Conservation (phyloP, 805 yeast species). For the Myxozyma geophila region DNA sequence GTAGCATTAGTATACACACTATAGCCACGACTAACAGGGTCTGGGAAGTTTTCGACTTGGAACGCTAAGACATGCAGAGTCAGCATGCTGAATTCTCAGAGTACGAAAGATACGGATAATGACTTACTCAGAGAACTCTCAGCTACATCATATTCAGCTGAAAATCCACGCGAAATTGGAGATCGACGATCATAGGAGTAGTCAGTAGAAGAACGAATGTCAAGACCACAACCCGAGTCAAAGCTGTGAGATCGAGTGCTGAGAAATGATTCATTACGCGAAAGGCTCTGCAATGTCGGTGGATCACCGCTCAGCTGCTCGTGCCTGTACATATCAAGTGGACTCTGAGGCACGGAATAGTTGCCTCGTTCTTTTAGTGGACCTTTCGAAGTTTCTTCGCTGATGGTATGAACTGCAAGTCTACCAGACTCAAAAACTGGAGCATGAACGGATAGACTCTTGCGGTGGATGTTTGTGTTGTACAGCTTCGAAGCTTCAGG, state of each 20-base stretch:
- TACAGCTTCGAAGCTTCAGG: neutral
- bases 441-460: slow-evolving; percentile 26
- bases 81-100: too few relatives aligned
- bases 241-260: neutral
- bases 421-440: slow-evolving; percentile 25
- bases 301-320: slow-evolving; percentile 5
- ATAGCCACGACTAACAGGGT: slow-evolving; percentile 20
- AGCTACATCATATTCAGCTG: slow-evolving; percentile 20
- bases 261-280: slow-evolving; percentile 16
- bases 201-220: neutral
- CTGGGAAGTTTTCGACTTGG: slow-evolving; percentile 32
- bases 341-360: slow-evolving; percentile 26
- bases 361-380: slow-evolving; percentile 6
- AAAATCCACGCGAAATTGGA: neutral
- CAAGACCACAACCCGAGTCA: neutral
- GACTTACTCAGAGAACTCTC: slow-evolving; percentile 32
- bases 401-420: neutral
- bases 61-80: slow-evolving; percentile 21
- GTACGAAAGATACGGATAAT: neutral
- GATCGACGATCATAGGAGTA: neutral
- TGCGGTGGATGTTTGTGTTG: neutral
- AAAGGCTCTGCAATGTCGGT: neutral
- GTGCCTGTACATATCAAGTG: slow-evolving; percentile 12
- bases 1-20: slow-evolving; percentile 41
- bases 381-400: neutral